phyloP scores from a whole-genome alignment of 805 yeast species.

The Wickerhamomyces sydowiorum region DNA sequence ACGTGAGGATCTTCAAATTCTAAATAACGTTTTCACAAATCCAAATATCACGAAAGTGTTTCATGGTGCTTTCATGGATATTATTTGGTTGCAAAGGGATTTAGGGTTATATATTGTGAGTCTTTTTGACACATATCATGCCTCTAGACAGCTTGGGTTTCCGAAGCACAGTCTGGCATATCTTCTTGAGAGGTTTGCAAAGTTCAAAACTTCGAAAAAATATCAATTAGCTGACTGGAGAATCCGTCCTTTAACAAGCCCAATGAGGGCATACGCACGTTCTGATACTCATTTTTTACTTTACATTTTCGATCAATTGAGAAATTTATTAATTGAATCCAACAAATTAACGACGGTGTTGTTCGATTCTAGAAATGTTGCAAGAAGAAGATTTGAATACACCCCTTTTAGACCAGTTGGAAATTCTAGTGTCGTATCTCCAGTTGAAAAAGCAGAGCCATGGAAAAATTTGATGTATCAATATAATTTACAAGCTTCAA shows the following conservation, averaged over 20 bases:
- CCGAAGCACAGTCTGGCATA: slow-evolving; percentile 83
- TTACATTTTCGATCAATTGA: slow-evolving; percentile 70
- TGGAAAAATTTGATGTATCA: slow-evolving; percentile 60
- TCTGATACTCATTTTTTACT: slow-evolving; percentile 92
- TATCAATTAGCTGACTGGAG: slow-evolving; percentile 98
- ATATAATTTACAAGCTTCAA: slow-evolving; percentile 54
- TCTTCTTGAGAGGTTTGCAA: slow-evolving; percentile 71
- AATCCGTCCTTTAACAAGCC: slow-evolving; percentile 69
- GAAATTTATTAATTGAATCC: slow-evolving; percentile 49
- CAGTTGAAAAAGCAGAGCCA: slow-evolving; percentile 54
- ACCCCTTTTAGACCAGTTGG: slow-evolving; percentile 50
- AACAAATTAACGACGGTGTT: slow-evolving; percentile 57
- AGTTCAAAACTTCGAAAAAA: slow-evolving; percentile 84
- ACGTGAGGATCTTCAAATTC: slow-evolving; percentile 58
- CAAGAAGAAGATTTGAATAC: slow-evolving; percentile 76
- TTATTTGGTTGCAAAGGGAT: slow-evolving; percentile 94
- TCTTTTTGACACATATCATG: slow-evolving; percentile 89
- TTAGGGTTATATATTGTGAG: slow-evolving; percentile 87
- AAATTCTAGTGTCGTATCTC: slow-evolving; percentile 36
- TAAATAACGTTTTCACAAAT: slow-evolving; percentile 75
- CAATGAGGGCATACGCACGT: slow-evolving; percentile 82
- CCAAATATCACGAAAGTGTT: slow-evolving; percentile 81
- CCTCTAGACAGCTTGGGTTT: slow-evolving; percentile 72
- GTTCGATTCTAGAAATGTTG: slow-evolving; percentile 71
- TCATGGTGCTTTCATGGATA: slow-evolving; percentile 97